Evolutionary conservation across 305 asterid genomes (phyloP).

Genomic region (Plantago lanceolata): DNA sequence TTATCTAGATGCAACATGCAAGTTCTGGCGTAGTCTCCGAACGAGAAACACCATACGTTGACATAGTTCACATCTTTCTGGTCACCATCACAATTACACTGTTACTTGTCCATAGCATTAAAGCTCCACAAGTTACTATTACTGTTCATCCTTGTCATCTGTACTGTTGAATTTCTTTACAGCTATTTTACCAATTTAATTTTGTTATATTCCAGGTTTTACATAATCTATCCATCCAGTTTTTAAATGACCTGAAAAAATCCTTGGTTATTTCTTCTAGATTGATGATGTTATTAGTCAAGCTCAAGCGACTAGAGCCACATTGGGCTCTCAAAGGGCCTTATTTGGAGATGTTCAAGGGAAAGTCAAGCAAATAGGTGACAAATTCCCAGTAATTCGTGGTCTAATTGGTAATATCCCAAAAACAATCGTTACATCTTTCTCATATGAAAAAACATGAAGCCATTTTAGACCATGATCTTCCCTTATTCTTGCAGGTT

Average conservation of each 20-base stretch:
- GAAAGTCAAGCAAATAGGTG: constrained; percentile 78
- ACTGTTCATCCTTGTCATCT: not conserved
- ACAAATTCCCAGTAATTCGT: constrained; percentile 80
- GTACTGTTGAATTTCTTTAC: not conserved
- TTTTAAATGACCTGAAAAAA: not conserved
- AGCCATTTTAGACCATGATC: constrained; percentile 6
- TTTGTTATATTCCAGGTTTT: not conserved
- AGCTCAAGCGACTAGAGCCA: constrained; percentile 91
- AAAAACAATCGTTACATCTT: not conserved
- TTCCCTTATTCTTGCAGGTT: constrained; percentile 46
- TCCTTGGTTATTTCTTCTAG: constrained; percentile 31
- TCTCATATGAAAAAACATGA: constrained; percentile 3
- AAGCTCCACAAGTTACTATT: not conserved
- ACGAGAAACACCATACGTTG: not conserved
- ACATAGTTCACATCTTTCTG: not conserved
- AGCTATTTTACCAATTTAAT: not conserved
- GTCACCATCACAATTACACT: not conserved
- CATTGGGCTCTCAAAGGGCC: constrained; percentile 75
- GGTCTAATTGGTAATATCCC: constrained; percentile 66
- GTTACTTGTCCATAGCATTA: not conserved
- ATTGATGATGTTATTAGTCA: constrained; percentile 88
- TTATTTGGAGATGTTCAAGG: constrained; percentile 90
- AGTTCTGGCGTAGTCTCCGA: not conserved
- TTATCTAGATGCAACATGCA: not conserved
- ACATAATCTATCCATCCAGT: not conserved